Percentiles rank a stretch among this genome's conserved stretches.
These are phyloP conservation scores for Yamadazyma sp. DNA, from an alignment of 1,139 yeast species.

Conservation along the genomic window DNA sequence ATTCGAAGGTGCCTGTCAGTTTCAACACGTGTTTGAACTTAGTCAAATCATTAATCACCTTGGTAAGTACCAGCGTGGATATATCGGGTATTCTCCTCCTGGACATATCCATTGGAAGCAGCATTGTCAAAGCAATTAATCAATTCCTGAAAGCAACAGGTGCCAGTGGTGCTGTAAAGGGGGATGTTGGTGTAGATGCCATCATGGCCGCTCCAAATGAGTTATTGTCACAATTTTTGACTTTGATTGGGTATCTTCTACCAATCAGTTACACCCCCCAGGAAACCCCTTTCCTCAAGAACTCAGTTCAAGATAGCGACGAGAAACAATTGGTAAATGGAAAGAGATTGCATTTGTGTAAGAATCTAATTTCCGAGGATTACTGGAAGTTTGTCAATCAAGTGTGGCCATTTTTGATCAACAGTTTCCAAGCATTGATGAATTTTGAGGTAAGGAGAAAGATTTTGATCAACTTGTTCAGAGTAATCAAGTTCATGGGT, in stretches of 20 bases:
- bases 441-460: slow-evolving; percentile 65
- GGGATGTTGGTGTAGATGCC: slow-evolving; percentile 56
- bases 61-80: slow-evolving; percentile 38
- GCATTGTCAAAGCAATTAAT: slow-evolving; percentile 46
- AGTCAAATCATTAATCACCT: slow-evolving; percentile 40
- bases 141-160: slow-evolving; percentile 25
- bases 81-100: slow-evolving; percentile 41
- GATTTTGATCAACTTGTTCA: slow-evolving; percentile 55
- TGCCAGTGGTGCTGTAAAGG: slow-evolving; percentile 17
- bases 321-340: slow-evolving; percentile 28
- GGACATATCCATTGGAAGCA: slow-evolving; percentile 40
- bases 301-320: slow-evolving; percentile 23
- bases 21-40: slow-evolving; percentile 38
- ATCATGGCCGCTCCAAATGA: slow-evolving; percentile 77
- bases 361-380: slow-evolving; percentile 23
- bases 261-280: slow-evolving; percentile 42
- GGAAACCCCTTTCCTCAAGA: slow-evolving; percentile 33
- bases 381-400: slow-evolving; percentile 47
- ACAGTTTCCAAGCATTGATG: slow-evolving; percentile 74
- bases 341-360: slow-evolving; percentile 26
- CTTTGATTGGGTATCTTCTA: slow-evolving; percentile 56
- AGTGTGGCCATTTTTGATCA: slow-evolving; percentile 60
- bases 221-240: slow-evolving; percentile 53
- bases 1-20: slow-evolving; percentile 24
- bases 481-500: slow-evolving; percentile 43